These are phyloP conservation scores for Nicotiana benthamiana DNA, from an alignment of 257 asterid species.

Conservation along the genomic window DNA sequence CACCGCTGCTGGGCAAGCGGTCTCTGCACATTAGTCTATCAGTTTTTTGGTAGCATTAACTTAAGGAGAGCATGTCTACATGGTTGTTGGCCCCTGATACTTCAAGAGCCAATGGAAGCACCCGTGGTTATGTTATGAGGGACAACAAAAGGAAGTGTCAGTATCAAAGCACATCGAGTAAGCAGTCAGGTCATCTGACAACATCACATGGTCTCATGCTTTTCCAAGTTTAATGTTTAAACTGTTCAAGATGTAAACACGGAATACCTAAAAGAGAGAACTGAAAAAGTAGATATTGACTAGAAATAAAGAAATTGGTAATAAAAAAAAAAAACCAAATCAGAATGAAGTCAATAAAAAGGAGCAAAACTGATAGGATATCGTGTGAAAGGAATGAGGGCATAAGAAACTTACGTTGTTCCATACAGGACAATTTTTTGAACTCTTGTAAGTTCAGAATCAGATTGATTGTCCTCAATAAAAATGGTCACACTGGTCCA, in stretches of 20 bases:
- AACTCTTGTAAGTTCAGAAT: conserved; percentile 67
- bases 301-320: not conserved
- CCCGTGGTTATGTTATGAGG: not conserved
- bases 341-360: not conserved
- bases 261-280: not conserved
- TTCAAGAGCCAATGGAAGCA: not conserved
- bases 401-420: conserved; percentile 63
- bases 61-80: not conserved
- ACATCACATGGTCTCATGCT: not conserved
- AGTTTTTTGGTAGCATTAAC: not conserved
- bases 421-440: conserved; percentile 85
- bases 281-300: not conserved
- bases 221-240: not conserved
- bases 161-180: not conserved
- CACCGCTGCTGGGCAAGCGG: not conserved
- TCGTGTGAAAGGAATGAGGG: not conserved
- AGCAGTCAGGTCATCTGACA: not conserved
- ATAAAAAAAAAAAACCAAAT: not conserved
- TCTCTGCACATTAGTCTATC: not conserved
- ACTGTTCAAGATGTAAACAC: not conserved
- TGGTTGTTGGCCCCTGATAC: not conserved
- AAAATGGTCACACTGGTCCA: conserved; percentile 76
- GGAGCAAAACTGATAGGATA: not conserved
- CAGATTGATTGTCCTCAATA: conserved; percentile 92
- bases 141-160: not conserved